Conservation (phyloP, 345 rosid species). For the Corymbia maculata region DNA sequence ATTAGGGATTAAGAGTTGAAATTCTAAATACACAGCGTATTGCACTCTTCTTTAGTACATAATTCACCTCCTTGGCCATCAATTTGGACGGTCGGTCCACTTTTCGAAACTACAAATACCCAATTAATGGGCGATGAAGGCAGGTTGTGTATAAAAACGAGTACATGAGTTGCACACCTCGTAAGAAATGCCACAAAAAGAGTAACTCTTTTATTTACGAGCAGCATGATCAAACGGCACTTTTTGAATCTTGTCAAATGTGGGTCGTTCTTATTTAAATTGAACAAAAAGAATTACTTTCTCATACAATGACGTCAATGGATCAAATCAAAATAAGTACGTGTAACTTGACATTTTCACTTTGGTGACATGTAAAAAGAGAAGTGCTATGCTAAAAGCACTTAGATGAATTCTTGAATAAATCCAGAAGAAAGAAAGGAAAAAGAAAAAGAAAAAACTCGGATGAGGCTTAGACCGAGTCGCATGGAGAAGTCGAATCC, state of each 20-base stretch:
- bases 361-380: background rate
- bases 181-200: background rate
- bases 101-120: background rate
- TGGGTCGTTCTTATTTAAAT: background rate
- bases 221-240: background rate
- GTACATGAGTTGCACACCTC: background rate
- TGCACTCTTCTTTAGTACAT: background rate
- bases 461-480: background rate
- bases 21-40: background rate
- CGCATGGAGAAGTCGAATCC: background rate
- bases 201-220: background rate
- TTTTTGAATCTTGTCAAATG: background rate
- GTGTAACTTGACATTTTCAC: background rate
- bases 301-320: background rate
- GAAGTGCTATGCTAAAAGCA: background rate
- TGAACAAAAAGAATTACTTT: background rate
- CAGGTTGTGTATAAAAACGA: background rate
- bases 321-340: fast-evolving
- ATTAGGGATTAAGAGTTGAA: background rate
- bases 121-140: background rate
- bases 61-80: background rate
- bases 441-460: too few species aligned
- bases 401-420: background rate
- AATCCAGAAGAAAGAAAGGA: background rate
- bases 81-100: background rate